These are phyloP conservation scores for Pochonia chlamydosporia DNA, from an alignment of 2,329 filamentous ascomycete genomes.

Conservation along the genomic window DNA sequence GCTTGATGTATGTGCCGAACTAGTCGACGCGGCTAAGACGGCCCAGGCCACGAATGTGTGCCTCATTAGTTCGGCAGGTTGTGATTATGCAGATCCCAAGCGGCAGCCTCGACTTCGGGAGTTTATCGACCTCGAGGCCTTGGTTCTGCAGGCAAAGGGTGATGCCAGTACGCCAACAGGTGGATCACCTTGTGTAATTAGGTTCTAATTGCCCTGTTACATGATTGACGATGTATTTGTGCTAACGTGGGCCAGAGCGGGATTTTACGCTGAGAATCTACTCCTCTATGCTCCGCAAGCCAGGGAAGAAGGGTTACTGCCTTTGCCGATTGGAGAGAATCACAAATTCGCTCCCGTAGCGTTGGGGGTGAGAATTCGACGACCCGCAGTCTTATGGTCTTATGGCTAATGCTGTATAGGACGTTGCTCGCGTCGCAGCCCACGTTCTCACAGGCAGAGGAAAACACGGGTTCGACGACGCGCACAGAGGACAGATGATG, in stretches of 20 bases:
- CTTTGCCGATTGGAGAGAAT: conserved; percentile 38
- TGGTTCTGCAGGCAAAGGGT: conserved; percentile 37
- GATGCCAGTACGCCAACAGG: conserved; percentile 31
- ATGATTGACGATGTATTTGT: background rate
- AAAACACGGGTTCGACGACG: conserved; percentile 42
- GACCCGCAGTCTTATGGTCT: background rate
- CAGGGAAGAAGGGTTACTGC: conserved; percentile 35
- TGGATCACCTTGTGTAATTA: conserved; percentile 39
- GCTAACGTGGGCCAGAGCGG: conserved; percentile 26
- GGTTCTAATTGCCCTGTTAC: conserved; percentile 20
- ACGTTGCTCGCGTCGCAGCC: conserved; percentile 41
- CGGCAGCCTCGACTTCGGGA: conserved; percentile 43
- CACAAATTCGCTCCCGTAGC: conserved; percentile 46
- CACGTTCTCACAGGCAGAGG: conserved; percentile 42
- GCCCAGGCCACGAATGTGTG: conserved; percentile 38
- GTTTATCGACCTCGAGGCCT: conserved; percentile 43
- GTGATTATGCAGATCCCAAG: conserved; percentile 41
- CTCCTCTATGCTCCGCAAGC: conserved; percentile 40
- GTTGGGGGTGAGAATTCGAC: conserved; percentile 30
- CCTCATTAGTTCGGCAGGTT: conserved; percentile 42
- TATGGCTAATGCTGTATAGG: conserved; percentile 20
- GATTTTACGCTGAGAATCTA: conserved; percentile 48
- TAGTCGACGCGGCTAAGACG: conserved; percentile 38
- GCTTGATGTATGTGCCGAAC: conserved; percentile 37
- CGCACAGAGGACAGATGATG: conserved; percentile 47